Conservation (phyloP, 257 asterid genomes). For the Coffea eugenioides region DNA sequence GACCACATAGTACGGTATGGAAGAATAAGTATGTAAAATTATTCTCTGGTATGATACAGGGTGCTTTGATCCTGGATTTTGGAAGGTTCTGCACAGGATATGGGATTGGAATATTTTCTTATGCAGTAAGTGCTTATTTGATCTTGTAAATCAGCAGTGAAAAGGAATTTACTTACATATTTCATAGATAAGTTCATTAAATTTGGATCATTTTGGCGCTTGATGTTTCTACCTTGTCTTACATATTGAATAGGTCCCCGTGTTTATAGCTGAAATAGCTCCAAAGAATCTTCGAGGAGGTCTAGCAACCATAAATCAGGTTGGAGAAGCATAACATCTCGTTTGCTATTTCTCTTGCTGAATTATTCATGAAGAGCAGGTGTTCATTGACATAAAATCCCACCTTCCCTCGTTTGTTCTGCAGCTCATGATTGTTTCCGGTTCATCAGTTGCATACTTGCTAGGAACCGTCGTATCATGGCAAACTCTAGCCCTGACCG, state of each 20-base stretch:
- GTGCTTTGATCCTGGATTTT: conserved; percentile 51
- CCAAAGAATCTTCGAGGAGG: conserved; percentile 86
- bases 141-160: background rate
- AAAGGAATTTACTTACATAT: background rate
- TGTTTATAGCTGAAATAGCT: conserved; percentile 82
- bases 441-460: conserved; percentile 65
- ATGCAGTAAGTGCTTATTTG: conserved; percentile 47
- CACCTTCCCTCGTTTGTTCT: conserved; percentile 4
- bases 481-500: conserved; percentile 74
- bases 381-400: background rate
- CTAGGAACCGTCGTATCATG: conserved; percentile 68
- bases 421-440: conserved; percentile 85
- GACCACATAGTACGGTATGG: background rate
- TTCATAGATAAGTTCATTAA: background rate
- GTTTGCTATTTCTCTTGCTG: background rate
- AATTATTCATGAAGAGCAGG: background rate
- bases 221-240: background rate
- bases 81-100: conserved; percentile 85
- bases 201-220: background rate
- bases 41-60: conserved; percentile 35
- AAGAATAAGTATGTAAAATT: background rate
- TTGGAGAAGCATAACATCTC: conserved; percentile 10
- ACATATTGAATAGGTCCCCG: conserved; percentile 50
- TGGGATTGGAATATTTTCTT: conserved; percentile 81
- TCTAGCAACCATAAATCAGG: conserved; percentile 82